Evolutionary conservation across 495 filamentous ascomycete species (phyloP).

Genomic region (Hapsidospora chrysogenum): DNA sequence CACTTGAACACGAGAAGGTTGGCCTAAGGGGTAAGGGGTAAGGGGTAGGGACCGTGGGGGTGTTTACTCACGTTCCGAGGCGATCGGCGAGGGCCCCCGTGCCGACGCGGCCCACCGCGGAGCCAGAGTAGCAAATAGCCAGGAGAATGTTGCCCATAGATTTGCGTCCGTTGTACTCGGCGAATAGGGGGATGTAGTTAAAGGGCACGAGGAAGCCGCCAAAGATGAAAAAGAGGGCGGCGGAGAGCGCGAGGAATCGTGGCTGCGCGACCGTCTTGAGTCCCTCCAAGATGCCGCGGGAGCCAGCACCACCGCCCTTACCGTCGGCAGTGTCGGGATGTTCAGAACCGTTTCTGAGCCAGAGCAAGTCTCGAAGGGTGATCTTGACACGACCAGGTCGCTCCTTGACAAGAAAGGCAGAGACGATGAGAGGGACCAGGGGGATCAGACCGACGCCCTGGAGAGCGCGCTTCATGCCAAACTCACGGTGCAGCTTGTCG

Average conservation of each 20-base stretch:
- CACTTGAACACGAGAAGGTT: no score
- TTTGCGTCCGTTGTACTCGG: constrained; percentile 27
- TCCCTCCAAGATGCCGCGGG: no score
- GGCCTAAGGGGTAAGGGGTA: not conserved
- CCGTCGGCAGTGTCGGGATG: not conserved
- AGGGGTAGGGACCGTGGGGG: not conserved
- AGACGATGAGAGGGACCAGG: constrained; percentile 35
- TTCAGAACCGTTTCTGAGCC: not conserved
- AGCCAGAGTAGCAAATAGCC: constrained; percentile 28
- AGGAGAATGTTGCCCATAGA: constrained; percentile 34
- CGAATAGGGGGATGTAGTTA: constrained; percentile 39
- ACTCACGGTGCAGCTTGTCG: constrained; percentile 30
- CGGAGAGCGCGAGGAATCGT: not conserved
- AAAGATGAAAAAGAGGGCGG: constrained; percentile 35
- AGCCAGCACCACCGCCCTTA: constrained; percentile 8
- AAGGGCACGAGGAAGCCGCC: constrained; percentile 41
- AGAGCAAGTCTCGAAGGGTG: no score
- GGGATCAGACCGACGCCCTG: constrained; percentile 46
- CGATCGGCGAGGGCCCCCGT: constrained; percentile 47
- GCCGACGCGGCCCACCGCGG: constrained; percentile 43
- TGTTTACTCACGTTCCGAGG: constrained; percentile 5
- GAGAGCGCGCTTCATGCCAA: constrained; percentile 51
- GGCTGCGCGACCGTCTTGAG: not conserved
- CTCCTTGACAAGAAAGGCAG: constrained; percentile 40
- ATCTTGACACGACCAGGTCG: constrained; percentile 9